Evolutionary conservation across 441 rosid genomes (phyloP), one percentile per base, ranked within the genome.

Genomic region (Viola pubescens): DNA sequence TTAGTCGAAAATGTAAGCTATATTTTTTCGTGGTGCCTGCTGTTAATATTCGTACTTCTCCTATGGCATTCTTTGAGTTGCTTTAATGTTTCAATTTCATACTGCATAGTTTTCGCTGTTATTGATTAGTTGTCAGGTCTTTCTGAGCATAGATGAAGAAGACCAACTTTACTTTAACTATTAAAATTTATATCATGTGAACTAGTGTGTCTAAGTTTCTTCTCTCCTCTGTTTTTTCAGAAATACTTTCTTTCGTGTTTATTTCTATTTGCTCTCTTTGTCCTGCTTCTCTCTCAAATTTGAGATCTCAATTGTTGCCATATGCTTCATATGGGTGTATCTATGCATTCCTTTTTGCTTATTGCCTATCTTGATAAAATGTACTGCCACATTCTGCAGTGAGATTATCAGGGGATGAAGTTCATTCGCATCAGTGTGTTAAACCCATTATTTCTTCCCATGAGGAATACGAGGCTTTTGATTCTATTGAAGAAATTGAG

Each of bases 401-500:
- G 84, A 75, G 70, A 67, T 63, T 84, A 42, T 60, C 73, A 55
- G 70, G 79, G 49, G 63, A 69, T 60, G 73, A 67, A 37, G 48
- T 68, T 54, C 70, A 64, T 37, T 72, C 70, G 64, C 77, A 73
- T 46, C 80, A 69, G 47, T 74, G 79, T 51, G 68, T 68, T 54
- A 79, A 74, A 61, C 59, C 61, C 48, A 72, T 79, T 65, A 59
- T 61, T 65, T 68, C 82, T 7, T 59, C 66, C 37, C 71, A 59
- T 3, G 65, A 61, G 48, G 83, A 82, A 61, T 82, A 80, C 47
- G 83, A 75, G 56, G 77, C 79, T 56, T 69, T 78, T 62, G 87
- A 77, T 66, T 82, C 88, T 47, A 72, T 82, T 72, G 80, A 84
- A 78, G 88, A 87, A 73, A 72, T 87, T 50, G 88, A 87, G 73